phyloP scores from a whole-genome alignment of 176 grass and related monocot genomes.

The Rhipidocladum racemiflorum region DNA sequence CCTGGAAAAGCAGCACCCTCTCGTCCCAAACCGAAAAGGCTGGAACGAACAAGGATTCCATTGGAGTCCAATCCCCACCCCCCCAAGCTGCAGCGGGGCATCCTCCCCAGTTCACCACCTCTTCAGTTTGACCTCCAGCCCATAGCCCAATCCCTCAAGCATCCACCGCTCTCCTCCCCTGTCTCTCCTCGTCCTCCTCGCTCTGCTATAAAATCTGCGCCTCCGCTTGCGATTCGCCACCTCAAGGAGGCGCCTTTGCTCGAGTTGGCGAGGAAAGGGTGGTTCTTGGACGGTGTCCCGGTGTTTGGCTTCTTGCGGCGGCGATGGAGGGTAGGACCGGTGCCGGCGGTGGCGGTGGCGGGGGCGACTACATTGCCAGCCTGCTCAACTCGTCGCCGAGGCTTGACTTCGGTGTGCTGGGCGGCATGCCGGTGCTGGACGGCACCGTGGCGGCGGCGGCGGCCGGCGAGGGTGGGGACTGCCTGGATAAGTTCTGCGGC shows the following conservation, averaged over 20 bases:
- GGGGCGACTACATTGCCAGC: conserved; percentile 53
- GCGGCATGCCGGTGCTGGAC: conserved; percentile 7
- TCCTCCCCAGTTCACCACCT: conserved; percentile 29
- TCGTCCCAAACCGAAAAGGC: conserved; percentile 27
- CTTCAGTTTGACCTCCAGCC: conserved; percentile 42
- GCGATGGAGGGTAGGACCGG: conserved; percentile 37
- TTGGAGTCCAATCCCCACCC: background rate
- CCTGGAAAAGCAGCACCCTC: conserved; percentile 14
- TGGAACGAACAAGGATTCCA: conserved; percentile 18
- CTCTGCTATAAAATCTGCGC: conserved; percentile 28
- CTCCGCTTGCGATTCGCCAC: conserved; percentile 34
- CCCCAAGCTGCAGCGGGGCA: conserved; percentile 51
- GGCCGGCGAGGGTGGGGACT: conserved; percentile 7
- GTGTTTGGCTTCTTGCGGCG: background rate
- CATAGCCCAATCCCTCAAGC: conserved; percentile 27
- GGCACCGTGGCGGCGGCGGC: background rate
- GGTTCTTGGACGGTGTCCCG: conserved; percentile 16
- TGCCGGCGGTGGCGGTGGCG: background rate
- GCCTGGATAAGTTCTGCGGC: conserved; percentile 54
- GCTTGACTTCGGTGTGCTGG: conserved; percentile 44
- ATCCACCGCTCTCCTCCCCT: background rate
- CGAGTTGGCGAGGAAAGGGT: background rate
- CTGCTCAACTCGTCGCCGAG: conserved; percentile 45
- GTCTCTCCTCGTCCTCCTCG: background rate
- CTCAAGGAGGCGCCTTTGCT: conserved; percentile 30